Base-by-base conservation (phyloP, 768 basidiomycete genomes). In the Lepiota brunneoincarnata region DNA sequence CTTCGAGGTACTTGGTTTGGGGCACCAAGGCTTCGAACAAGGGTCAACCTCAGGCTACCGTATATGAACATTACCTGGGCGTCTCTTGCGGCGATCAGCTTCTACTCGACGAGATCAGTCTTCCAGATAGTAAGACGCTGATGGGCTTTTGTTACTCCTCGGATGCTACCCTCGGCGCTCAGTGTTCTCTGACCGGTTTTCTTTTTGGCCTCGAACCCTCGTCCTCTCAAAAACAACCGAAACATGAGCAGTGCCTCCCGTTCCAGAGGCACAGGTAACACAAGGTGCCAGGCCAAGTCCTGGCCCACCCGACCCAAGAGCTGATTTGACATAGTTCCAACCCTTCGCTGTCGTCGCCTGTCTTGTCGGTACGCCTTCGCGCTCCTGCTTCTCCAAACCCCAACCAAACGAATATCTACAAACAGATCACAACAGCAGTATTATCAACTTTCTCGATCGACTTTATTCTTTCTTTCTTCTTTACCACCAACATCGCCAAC, bases 311-410 rank as follows among this genome's bases (percentile, higher is more conserved):
- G 17, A 23, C 6, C 43, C 35, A 24, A 14, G 18, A 40, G 31
- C 28, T 26, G 24, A 24, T 31, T 50, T 45, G 52, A 46, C 43
- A 28, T 15, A 38, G 44, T 46, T 24, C 46, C 42, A 36, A 3
- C 20, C 21, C 52, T 54, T 54, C 52, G 43, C 52, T 46, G 52
- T 46, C 52, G 52, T 46, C 36, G 46, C 44, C 52, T 54, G 52
- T 54, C 52, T 26, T 54, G 52, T 54, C 52, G 52, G 6, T 45
- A 38, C 52, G 6, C 17, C 52, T 54, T 52, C 42, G 42, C 41
- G 36, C 51, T 23, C 42, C 43, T n/a, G n/a, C 43, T n/a, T 47
- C 45, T 23, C 2, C 31, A 47, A 17, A 14, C 45, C 18, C 12
- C 18, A 34, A 20, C 28, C 45, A 47, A 20, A n/a, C 26, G 21